These are phyloP conservation scores for Hysterium pulicare DNA, from an alignment of 2,329 filamentous ascomycete species.

Conservation along the genomic window DNA sequence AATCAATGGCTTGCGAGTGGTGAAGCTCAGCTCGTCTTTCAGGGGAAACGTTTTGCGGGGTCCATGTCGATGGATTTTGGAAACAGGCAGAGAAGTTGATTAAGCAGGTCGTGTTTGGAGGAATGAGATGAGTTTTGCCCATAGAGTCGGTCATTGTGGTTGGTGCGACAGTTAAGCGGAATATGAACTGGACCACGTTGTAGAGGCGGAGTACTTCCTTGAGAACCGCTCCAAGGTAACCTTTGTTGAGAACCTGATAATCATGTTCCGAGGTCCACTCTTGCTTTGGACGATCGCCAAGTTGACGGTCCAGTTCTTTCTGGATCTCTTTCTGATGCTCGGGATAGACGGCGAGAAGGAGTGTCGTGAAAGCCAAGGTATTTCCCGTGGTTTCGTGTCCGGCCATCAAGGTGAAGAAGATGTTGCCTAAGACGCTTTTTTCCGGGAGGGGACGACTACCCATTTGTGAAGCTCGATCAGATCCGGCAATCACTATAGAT, in stretches of 20 bases:
- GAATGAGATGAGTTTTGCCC: constrained; percentile 3
- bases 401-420: constrained; percentile 12
- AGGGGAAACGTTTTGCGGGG: background rate
- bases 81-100: constrained; percentile 7
- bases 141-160: constrained; percentile 4
- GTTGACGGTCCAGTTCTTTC: constrained; percentile 33
- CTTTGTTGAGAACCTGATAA: constrained; percentile 6
- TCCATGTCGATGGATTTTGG: constrained; percentile 8
- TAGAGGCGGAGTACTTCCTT: constrained; percentile 13
- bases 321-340: constrained; percentile 44
- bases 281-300: constrained; percentile 1
- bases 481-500: constrained; percentile 7
- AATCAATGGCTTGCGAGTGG: constrained; percentile 7
- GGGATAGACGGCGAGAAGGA: constrained; percentile 45
- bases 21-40: constrained; percentile 2
- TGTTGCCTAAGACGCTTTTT: constrained; percentile 12
- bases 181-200: constrained; percentile 7
- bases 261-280: constrained; percentile 10
- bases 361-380: constrained; percentile 41
- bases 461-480: too few species aligned
- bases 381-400: constrained; percentile 37
- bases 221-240: constrained; percentile 10
- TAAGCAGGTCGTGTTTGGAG: constrained; percentile 4
- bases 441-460: constrained; percentile 5
- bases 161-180: background rate